Base-by-base conservation (phyloP, 352 stramenopile genomes). In the Globisporangium barbulae region DNA sequence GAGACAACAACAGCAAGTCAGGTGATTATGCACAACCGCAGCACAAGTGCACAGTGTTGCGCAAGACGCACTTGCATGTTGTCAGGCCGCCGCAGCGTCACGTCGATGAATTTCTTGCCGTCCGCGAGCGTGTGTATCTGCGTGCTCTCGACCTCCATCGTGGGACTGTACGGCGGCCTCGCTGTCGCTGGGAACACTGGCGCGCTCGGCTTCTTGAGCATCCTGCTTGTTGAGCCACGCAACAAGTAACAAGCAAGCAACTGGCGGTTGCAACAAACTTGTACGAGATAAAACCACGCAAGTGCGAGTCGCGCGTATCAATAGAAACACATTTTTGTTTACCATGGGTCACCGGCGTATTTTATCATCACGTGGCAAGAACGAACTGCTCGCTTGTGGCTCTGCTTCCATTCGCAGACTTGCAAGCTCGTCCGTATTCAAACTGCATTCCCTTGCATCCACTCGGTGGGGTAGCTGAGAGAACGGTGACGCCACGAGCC, bases 111-210 rank as follows among this genome's bases (percentile, higher is more conserved):
- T 50, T 80, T 87, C 48, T 82, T 79, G 31, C 79, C 78, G 44
- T 81, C 73, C 0, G 74, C 59, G 28, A 70, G 63, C 25, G 74
- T 65, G 39, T 73, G 71, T 22, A 85, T 69, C 5, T 62, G 65
- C 17, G 75, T 83, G 57, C 70, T 85, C 60, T 80, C 81, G 35
- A 88, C 61, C 59, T 89, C 70, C 79, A 89, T 88, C 8, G 33
- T 53, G 7, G 13, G 6, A 13, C 19, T 37, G 42, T 17, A 48
- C 19, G 42, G 42, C 5, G 42, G 42, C 19, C 42, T 48, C 42
- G n/a, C 42, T 28, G 21, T 13, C n/a, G 8, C 31, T 50, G 48
- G 37, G 35, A 53, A 31, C 13, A 54, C 33, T 6, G 42, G n/a
- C n/a, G 60, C 52, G 15, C 60, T 66, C 21, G 60, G 60, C 50